Percentiles rank a stretch among this genome's conserved stretches.
Evolutionary conservation across 768 basidiomycete species (phyloP).

Genomic region (Paxillus ammoniavirescens): DNA sequence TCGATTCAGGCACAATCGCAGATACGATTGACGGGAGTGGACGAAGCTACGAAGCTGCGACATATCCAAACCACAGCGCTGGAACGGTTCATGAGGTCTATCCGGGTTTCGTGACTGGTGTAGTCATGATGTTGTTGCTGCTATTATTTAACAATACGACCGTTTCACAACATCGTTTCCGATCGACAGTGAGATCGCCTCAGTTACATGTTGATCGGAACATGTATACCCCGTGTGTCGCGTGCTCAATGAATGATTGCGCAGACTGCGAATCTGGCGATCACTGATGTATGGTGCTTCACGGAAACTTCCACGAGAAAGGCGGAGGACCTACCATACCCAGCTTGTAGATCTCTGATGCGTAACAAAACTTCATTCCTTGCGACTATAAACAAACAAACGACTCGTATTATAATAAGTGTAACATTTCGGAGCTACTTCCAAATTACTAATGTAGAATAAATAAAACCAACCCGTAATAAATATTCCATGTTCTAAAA

Average conservation of each 20-base stretch:
- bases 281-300: no score
- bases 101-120: constrained; percentile 35
- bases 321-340: no score
- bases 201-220: not conserved
- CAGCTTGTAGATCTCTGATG: no score
- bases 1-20: constrained; percentile 38
- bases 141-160: constrained; percentile 14
- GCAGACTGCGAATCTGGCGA: no score
- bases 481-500: not conserved
- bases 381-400: no score
- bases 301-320: no score
- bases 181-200: not conserved
- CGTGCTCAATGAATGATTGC: no score
- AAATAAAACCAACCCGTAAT: not conserved
- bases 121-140: constrained; percentile 12
- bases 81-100: constrained; percentile 62
- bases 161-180: not conserved
- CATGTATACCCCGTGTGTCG: no score
- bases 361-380: no score
- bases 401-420: not conserved
- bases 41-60: constrained; percentile 57
- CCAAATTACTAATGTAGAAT: not conserved
- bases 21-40: constrained; percentile 43
- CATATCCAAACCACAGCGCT: constrained; percentile 65
- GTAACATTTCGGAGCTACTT: not conserved